Base-by-base conservation (phyloP, 140 eudicot species). In the Flaveria floridana region DNA sequence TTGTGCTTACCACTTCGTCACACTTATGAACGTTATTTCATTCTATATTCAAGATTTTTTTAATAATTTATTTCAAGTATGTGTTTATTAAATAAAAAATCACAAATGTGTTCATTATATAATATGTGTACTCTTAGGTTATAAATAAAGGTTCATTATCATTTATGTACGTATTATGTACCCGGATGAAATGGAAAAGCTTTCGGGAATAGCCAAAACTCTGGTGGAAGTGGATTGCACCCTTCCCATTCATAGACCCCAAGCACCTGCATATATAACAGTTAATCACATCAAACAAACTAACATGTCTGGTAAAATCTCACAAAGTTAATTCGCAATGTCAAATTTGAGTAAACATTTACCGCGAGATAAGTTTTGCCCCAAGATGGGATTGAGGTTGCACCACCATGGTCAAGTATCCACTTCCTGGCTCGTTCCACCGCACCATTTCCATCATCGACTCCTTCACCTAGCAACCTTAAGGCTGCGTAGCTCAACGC, bases 201-300 rank as follows among this genome's bases (percentile, higher is more conserved):
- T 58, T 71, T 28, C 7, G 91, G 91, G 63, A 84, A 78, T 6
- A 84, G 76, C 91, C 91, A 87, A 66, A 87, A 84, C 59, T 87
- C 91, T 39, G 91, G 91, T 34, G 89, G 92, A 47, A 84, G 63
- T 16, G 91, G 91, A 79, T 87, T 87, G 67, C 89, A 84, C 11
- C 91, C 91, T 12, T 84, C 89, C 91, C 89, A 87, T 65, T 87
- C 91, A 18, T 82, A 84, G 3, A 87, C 91, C 30, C 91, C 91
- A 74, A 87, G 89, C 55, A 87, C 92, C 92, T 87, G 21, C 61
- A 18, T 50, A 76, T 47, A 78, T 1, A 4, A 69, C 16, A 37
- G 57, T 47, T 39, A 9, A 57, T 25, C 4, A 6, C 3, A 19
- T 48, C 19, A 78, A 0, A 6, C 50, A 44, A 7, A 44, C 14